Evolutionary conservation across 768 basidiomycete species (phyloP).

Genomic region (Porphyrellus cyaneotinctus): DNA sequence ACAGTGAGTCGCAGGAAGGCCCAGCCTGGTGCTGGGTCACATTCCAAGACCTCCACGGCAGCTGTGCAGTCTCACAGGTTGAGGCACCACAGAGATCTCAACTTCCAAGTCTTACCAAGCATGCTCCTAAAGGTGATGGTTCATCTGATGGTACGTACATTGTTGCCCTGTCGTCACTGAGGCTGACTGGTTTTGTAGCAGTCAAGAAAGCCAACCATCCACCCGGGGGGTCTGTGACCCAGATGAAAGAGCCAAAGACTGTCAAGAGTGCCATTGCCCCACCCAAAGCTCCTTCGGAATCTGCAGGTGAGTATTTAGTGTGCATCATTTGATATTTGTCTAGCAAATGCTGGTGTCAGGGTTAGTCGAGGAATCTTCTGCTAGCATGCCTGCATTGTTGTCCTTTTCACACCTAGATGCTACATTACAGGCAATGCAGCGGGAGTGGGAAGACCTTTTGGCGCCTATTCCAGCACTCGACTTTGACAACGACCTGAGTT

Average conservation of each 20-base stretch:
- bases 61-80: slow-evolving; percentile 5
- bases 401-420: too few relatives aligned
- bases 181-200: not conserved
- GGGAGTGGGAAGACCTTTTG: too few relatives aligned
- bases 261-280: not conserved
- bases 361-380: not conserved
- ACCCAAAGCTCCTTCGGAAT: not conserved
- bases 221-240: slow-evolving; percentile 16
- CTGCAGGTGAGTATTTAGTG: slow-evolving; percentile 6
- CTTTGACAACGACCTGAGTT: not conserved
- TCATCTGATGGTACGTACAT: slow-evolving; percentile 4
- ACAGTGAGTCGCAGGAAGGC: slow-evolving; percentile 3
- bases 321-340: not conserved
- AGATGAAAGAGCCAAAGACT: slow-evolving; percentile 2
- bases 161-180: not conserved
- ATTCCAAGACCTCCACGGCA: slow-evolving; percentile 1
- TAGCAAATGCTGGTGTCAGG: slow-evolving; percentile 5
- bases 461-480: not conserved
- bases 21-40: slow-evolving; percentile 2
- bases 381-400: too few relatives aligned
- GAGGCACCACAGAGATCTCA: slow-evolving; percentile 4
- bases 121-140: not conserved
- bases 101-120: not conserved
- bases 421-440: too few relatives aligned
- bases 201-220: slow-evolving; percentile 4